Conservation (phyloP, 768 basidiomycete genomes). For the Mycena rebaudengoi region DNA sequence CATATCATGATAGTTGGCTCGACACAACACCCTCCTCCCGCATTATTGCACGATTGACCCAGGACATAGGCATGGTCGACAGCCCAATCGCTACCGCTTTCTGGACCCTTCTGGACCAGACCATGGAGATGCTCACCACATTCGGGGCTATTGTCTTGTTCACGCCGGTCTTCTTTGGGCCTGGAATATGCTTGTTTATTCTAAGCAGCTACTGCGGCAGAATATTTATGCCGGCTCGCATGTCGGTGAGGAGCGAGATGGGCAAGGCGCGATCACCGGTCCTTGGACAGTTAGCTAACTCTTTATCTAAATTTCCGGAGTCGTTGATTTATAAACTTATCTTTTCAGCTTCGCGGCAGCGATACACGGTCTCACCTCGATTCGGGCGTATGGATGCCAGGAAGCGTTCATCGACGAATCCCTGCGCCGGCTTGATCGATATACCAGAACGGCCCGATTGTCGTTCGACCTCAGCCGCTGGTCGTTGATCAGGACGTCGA, state of each 20-base stretch:
- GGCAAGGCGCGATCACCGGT: constrained; percentile 47
- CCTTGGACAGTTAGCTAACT: constrained; percentile 49
- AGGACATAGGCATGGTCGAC: constrained; percentile 73
- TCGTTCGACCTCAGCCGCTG: no score
- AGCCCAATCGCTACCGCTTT: constrained; percentile 39
- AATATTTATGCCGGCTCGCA: constrained; percentile 54
- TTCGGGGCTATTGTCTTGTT: constrained; percentile 54
- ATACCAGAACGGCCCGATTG: no score
- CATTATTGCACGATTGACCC: constrained; percentile 71
- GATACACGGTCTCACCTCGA: no score
- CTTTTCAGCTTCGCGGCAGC: no score
- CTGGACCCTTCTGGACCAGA: constrained; percentile 37
- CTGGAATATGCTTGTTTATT: constrained; percentile 48
- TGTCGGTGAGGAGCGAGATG: constrained; percentile 59
- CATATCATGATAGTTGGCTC: constrained; percentile 65
- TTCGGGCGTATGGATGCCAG: no score
- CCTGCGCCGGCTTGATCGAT: no score
- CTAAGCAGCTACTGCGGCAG: constrained; percentile 56
- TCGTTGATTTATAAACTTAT: constrained; percentile 33
- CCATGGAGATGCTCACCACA: constrained; percentile 48
- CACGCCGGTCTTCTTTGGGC: constrained; percentile 54
- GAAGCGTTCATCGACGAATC: no score
- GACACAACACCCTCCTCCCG: constrained; percentile 57
- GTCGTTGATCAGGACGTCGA: no score
- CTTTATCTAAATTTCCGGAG: no score